Base-by-base conservation (phyloP, 139 green algal genomes). In the Edaphochlamys debaryana region DNA sequence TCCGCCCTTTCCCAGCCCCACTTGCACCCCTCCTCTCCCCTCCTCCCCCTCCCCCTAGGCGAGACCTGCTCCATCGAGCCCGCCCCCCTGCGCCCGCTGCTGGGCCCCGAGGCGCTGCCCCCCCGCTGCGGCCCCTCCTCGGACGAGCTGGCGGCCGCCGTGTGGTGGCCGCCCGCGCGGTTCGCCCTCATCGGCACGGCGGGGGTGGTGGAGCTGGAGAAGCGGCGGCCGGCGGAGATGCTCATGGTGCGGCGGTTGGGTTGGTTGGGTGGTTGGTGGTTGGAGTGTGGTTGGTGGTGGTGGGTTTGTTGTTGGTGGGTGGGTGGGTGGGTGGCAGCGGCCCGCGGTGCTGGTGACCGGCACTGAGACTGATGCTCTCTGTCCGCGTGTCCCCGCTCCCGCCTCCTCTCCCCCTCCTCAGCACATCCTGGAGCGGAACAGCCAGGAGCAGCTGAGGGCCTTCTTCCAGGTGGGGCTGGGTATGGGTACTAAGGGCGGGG, bases 111-210 rank as follows among this genome's bases (percentile, higher is more conserved):
- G 60, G 82, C 22, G 50, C 79, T 86, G 76, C 66, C 77, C 4
- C 79, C 79, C 9, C 74, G 62, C 34, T 74, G 67, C 0, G 45
- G 77, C 6, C 75, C 75, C 40, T 17, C 45, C 63, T 32, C 71
- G 29, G 87, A 93, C 69, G 93, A 96, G 85, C 92, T 98, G 38
- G 85, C 77, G 6, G 84, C 87, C 23, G 94, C 98, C 84, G 91
- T 96, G 74, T 90, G 94, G 79, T 80, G n/a, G 36, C 89, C 91
- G 5, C 84, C 92, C 27, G 82, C 88, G 48, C 91, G 90, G 25
- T 95, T 98, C 80, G 94, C 95, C 58, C 73, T 97, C 29, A 91
- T 98, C 27, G 96, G 87, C 54, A 97, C 94, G 20, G 89, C 93
- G 41, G 96, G 96, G 0, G 88, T 97, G 42, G 69, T 95, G 77